Conservation (phyloP, 768 basidiomycete genomes). For the Calocera cornea region DNA sequence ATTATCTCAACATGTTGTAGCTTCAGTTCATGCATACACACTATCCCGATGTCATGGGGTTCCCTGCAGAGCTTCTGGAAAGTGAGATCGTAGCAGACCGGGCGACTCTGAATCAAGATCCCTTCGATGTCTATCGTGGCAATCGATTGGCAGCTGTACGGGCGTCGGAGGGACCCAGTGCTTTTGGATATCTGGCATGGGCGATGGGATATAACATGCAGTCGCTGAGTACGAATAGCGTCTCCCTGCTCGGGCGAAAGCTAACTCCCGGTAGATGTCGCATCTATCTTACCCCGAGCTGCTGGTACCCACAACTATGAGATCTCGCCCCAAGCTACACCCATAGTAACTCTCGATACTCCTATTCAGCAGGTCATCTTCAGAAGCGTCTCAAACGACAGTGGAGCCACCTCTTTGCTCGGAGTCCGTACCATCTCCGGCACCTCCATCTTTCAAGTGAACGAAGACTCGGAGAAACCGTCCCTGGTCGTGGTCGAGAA, state of each 20-base stretch:
- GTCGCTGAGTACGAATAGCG: neutral
- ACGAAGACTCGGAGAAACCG: neutral
- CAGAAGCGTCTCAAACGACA: neutral
- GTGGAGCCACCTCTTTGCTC: neutral
- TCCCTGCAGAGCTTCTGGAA: neutral
- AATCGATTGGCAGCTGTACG: neutral
- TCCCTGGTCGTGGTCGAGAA: neutral
- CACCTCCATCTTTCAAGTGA: neutral
- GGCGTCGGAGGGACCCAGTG: neutral
- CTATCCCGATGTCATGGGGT: neutral
- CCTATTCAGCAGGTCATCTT: neutral
- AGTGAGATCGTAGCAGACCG: neutral
- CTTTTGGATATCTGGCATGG: neutral
- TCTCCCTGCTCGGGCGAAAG: neutral
- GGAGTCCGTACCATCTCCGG: neutral
- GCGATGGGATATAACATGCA: conserved; percentile 2
- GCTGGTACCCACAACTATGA: neutral
- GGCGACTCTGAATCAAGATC: neutral
- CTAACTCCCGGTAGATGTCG: neutral
- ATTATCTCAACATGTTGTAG: neutral
- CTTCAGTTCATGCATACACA: neutral
- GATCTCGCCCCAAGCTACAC: neutral
- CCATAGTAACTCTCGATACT: neutral
- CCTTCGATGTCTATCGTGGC: neutral
- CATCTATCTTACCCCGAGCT: neutral